Percentiles rank a stretch among this genome's conserved stretches.
Conservation (phyloP, 768 basidiomycete genomes). For the Exsudoporus frostii region DNA sequence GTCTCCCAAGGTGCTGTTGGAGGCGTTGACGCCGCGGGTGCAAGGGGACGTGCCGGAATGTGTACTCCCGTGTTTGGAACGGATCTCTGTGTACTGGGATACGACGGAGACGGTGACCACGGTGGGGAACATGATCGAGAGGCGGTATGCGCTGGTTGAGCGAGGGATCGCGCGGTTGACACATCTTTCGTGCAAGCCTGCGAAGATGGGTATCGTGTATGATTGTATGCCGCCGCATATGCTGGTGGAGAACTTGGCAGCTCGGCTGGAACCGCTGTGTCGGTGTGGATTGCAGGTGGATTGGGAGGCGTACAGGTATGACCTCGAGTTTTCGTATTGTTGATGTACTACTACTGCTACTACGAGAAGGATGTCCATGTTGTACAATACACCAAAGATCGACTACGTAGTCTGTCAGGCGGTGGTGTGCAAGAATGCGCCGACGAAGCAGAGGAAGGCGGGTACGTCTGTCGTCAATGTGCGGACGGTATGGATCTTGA, state of each 20-base stretch:
- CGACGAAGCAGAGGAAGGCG: too few relatives aligned
- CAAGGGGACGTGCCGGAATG: conserved; percentile 10
- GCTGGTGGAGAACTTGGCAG: conserved; percentile 17
- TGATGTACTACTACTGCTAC: background rate
- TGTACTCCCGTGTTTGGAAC: conserved; percentile 18
- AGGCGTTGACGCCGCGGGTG: conserved; percentile 21
- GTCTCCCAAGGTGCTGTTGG: conserved; percentile 16
- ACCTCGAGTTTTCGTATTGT: conserved; percentile 20
- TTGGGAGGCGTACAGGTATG: conserved; percentile 19
- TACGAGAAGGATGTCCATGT: too few relatives aligned
- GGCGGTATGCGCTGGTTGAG: conserved; percentile 13
- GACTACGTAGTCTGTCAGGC: too few relatives aligned
- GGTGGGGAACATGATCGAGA: conserved; percentile 27
- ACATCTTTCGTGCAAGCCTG: conserved; percentile 24
- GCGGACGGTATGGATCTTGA: too few relatives aligned
- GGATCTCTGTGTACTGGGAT: conserved; percentile 24
- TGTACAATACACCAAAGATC: too few relatives aligned
- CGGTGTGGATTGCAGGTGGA: conserved; percentile 19
- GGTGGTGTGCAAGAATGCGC: too few relatives aligned
- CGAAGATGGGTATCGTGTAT: conserved; percentile 5
- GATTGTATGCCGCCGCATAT: conserved; percentile 14
- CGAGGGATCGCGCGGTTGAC: conserved; percentile 12
- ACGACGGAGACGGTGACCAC: conserved; percentile 22
- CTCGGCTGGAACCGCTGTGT: conserved; percentile 18
- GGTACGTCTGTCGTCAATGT: too few relatives aligned